Evolutionary conservation across 2,329 filamentous ascomycete species (phyloP), one percentile per base, ranked within the genome.

Genomic region (Bipolaris victoriae): DNA sequence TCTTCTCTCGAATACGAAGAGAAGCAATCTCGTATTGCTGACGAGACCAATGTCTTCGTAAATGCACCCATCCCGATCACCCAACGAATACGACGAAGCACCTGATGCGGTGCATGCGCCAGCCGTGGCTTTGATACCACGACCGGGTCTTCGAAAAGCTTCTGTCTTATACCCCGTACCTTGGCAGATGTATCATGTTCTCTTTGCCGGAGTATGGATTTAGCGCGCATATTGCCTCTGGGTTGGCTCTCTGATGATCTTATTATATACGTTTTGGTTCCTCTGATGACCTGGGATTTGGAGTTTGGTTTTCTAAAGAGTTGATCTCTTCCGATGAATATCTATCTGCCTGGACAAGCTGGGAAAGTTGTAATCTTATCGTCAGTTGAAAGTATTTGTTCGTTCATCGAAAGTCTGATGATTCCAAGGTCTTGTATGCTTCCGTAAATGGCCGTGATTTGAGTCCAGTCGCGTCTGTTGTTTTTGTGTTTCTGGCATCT

Each of bases 1-100:
- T 74, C 75, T 0, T 79, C 77, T 4, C 67, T 61, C 40, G 74
- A 77, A 26, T 79, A 78, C 64, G 77, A 79, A 58, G 73, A 77
- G 55, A 75, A 75, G 56, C 76, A 78, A 60, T 77, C 77, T 7
- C 73, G 72, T 41, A 67, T 72, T 68, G 69, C 71, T 31, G 68
- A 74, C 49, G 71, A 71, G 59, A 61, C 65, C 11, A 68, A 69
- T 35, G 68, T 75, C 20, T 78, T 77, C 49, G 73, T 78, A 9
- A 78, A 79, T 50, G 69, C 74, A 54, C 77, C 77, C 11, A 68
- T 79, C 24, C 65, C 73, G 5, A 73, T 79, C 22, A 68, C 64
- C 31, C 70, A 75, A 49, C 64, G 70, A 51, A 64, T 68, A 65
- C 68, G 74, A 58, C 65, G 74, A 50, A 70, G 64, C 53, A 52